A percentile compares a stretch with the other conserved stretches of the same genome.
These are phyloP conservation scores for Penicillium psychrosexuale DNA, from an alignment of 2,329 filamentous ascomycete species.

Conservation along the genomic window DNA sequence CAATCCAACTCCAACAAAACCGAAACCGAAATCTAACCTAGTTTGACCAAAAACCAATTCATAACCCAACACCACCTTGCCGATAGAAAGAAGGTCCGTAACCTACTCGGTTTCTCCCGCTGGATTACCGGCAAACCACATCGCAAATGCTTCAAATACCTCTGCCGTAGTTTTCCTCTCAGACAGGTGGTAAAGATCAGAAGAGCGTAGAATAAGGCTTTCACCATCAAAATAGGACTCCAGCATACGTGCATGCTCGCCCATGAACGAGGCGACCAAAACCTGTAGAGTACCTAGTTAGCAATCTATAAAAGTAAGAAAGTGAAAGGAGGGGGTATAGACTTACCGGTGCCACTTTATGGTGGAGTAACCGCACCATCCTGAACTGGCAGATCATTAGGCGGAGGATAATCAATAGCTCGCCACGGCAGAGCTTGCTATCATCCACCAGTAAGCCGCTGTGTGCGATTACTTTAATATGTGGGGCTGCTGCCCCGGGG, in stretches of 20 bases:
- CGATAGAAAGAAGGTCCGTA: not conserved
- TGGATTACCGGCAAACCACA: not conserved
- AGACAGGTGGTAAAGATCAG: not conserved
- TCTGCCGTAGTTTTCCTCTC: not conserved
- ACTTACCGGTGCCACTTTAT: too few relatives aligned
- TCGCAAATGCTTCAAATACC: not conserved
- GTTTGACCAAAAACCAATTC: not conserved
- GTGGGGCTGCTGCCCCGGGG: not conserved
- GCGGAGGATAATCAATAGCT: not conserved
- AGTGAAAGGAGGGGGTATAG: too few relatives aligned
- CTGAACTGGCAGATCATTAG: too few relatives aligned
- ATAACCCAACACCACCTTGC: not conserved
- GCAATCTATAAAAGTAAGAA: too few relatives aligned
- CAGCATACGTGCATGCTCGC: too few relatives aligned
- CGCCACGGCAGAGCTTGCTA: not conserved
- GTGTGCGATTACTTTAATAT: not conserved
- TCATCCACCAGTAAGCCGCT: not conserved
- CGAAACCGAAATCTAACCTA: not conserved
- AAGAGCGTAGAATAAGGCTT: too few relatives aligned
- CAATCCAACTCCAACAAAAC: not conserved
- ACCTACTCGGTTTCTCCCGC: not conserved
- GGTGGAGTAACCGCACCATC: too few relatives aligned
- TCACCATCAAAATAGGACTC: too few relatives aligned
- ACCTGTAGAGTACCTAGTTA: too few relatives aligned
- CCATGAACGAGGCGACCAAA: too few relatives aligned